Evolutionary conservation across 78 protist species (phyloP), one percentile per base, ranked within the genome.

Genomic region (Chrysochromulina parva): DNA sequence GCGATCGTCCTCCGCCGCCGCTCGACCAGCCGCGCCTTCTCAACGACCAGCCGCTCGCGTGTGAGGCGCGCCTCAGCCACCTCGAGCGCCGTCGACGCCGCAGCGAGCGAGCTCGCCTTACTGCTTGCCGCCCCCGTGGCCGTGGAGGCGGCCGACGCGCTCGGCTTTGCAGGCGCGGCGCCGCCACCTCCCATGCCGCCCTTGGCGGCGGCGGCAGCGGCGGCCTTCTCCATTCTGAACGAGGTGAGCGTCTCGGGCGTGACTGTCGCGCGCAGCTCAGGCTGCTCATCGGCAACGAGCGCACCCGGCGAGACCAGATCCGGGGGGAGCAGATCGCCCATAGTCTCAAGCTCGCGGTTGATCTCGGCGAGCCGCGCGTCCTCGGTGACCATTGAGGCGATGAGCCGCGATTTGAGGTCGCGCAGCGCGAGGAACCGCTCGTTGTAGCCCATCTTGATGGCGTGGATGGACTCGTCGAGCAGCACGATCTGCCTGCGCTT

Each of bases 401-500:
- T 17, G 47, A 96, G 87, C 57, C 90, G 80, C 57, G 28, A 0
- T 88, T 94, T 94, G 50, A 93, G 62, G 59, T 92, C 94, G 13
- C 97, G 94, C 76, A 96, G 76, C 28, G 90, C 96, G 11, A 96
- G 80, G 26, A 95, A 13, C 14, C 54, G 67, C 60, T 55, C 74
- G 62, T 85, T 80, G 55, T 11, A 82, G 52, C 26, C 82, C 82
- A 91, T 67, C 58, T 93, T 85, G 90, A 91, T 48, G n/a, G 84
- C 22, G 80, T 86, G 19, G 88, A 94, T 82, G 76, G 69, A 6
- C 89, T 94, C 94, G 62, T 91, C 95, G 48, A 96, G 90, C 62
- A 94, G 85, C 13, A 95, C 47, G 53, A 94, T 62, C 90, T 96
- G 96, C 24, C 91, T 52, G 4, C 92, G 62, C 88, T 96, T 96